Evolutionary conservation across 805 yeast species (phyloP).

Genomic region (Saccharomyces eubayanus): DNA sequence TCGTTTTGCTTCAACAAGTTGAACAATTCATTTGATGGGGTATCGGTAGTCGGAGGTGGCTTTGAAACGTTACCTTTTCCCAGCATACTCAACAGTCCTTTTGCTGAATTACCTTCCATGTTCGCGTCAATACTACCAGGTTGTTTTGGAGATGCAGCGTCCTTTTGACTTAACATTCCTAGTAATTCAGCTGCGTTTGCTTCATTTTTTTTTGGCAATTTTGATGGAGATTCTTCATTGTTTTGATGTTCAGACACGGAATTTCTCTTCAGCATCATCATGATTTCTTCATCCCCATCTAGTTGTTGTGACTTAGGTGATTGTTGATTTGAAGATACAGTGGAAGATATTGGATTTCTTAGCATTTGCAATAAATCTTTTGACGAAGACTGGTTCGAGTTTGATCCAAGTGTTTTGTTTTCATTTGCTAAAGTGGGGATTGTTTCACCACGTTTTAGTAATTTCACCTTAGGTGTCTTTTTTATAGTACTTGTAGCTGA

Average conservation of each 20-base stretch:
- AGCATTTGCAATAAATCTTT: constrained; percentile 1
- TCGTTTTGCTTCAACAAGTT: background rate
- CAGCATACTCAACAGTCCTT: constrained; percentile 9
- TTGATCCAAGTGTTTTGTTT: constrained; percentile 1
- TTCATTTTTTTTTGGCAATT: background rate
- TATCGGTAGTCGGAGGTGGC: background rate
- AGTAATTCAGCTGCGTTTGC: constrained; percentile 1
- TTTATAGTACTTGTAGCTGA: constrained; percentile 1
- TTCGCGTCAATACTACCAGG: background rate
- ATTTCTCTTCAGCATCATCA: constrained; percentile 6
- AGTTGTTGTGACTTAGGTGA: background rate
- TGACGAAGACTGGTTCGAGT: constrained; percentile 3
- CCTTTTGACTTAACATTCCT: background rate
- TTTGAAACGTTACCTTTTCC: background rate
- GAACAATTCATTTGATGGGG: constrained; percentile 1
- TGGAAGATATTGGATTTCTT: constrained; percentile 2
- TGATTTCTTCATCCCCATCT: background rate
- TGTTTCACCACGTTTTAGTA: constrained; percentile 33
- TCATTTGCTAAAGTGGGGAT: constrained; percentile 12
- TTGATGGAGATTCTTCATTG: background rate
- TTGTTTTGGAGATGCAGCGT: background rate
- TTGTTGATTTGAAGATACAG: background rate
- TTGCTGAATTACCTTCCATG: constrained; percentile 4
- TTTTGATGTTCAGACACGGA: background rate
- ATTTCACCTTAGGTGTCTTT: constrained; percentile 28